Evolutionary conservation across 192 early-diverging fungal species (phyloP).

Genomic region (Hyaloraphidium curvatum): DNA sequence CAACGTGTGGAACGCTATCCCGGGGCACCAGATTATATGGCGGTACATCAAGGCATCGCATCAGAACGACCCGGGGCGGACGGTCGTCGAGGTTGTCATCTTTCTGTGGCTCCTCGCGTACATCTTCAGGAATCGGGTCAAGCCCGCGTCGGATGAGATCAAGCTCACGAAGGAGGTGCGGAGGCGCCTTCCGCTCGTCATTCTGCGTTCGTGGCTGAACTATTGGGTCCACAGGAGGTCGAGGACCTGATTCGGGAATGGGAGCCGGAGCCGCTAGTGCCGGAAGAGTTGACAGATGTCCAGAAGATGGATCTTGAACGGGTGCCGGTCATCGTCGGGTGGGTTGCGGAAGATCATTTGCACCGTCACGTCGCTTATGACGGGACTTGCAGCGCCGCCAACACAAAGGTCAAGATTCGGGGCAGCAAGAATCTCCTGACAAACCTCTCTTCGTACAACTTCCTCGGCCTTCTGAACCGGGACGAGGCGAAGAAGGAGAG

Average conservation of each 20-base stretch:
- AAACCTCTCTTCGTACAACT: conserved; percentile 79
- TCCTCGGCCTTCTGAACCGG: conserved; percentile 57
- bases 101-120: conserved; percentile 79
- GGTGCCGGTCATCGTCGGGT: conserved; percentile 50
- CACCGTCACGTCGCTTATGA: background rate
- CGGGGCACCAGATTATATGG: conserved; percentile 55
- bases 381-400: conserved; percentile 7
- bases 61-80: conserved; percentile 83
- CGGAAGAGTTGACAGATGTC: conserved; percentile 44
- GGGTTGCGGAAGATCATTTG: too few relatives aligned
- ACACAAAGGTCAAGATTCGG: conserved; percentile 38
- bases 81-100: conserved; percentile 61
- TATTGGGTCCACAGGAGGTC: conserved; percentile 43
- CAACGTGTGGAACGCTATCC: conserved; percentile 27
- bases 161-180: conserved; percentile 60
- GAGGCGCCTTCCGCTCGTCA: too few relatives aligned
- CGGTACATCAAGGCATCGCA: conserved; percentile 75
- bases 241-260: conserved; percentile 88
- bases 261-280: conserved; percentile 86
- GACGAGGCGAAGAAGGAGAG: conserved; percentile 50
- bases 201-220: too few relatives aligned
- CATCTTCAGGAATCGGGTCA: conserved; percentile 61
- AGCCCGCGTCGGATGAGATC: conserved; percentile 54
- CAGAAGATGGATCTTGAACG: conserved; percentile 47
- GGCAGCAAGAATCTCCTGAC: conserved; percentile 38